Conservation (phyloP, 805 yeast species). For the Myxozyma geophila region DNA sequence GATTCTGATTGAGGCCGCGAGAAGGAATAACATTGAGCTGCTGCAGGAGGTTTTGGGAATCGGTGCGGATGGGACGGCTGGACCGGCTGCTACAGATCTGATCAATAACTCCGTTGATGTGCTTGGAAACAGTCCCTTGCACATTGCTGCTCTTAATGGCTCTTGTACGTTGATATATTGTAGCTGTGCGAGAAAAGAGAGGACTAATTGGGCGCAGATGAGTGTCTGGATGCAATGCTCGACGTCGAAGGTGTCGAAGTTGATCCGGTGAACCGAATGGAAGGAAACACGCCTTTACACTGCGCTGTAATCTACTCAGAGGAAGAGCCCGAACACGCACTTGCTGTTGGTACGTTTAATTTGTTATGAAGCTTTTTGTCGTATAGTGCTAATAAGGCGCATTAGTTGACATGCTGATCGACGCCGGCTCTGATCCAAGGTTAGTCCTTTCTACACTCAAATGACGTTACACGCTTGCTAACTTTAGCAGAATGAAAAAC, state of each 20-base stretch:
- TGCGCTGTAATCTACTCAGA: constrained; percentile 75
- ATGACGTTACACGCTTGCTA: not conserved
- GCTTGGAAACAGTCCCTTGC: constrained; percentile 79
- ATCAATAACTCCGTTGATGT: constrained; percentile 76
- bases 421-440: constrained; percentile 86
- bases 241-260: constrained; percentile 91
- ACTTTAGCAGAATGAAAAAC: constrained; percentile 51
- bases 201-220: constrained; percentile 49
- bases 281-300: constrained; percentile 90
- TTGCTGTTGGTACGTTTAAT: constrained; percentile 53
- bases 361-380: too few relatives aligned
- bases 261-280: constrained; percentile 72
- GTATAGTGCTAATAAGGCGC: not conserved
- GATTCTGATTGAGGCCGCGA: constrained; percentile 82
- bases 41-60: constrained; percentile 59
- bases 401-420: constrained; percentile 71
- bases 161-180: constrained; percentile 48
- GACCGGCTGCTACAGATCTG: constrained; percentile 49
- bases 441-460: constrained; percentile 11
- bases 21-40: constrained; percentile 85
- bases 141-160: constrained; percentile 80
- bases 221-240: constrained; percentile 75
- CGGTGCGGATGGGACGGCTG: constrained; percentile 42
- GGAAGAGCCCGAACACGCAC: constrained; percentile 85
- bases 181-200: too few relatives aligned